These are phyloP conservation scores for Pseudocercospora macadamiae DNA, from an alignment of 2,329 filamentous ascomycete species.

Conservation along the genomic window DNA sequence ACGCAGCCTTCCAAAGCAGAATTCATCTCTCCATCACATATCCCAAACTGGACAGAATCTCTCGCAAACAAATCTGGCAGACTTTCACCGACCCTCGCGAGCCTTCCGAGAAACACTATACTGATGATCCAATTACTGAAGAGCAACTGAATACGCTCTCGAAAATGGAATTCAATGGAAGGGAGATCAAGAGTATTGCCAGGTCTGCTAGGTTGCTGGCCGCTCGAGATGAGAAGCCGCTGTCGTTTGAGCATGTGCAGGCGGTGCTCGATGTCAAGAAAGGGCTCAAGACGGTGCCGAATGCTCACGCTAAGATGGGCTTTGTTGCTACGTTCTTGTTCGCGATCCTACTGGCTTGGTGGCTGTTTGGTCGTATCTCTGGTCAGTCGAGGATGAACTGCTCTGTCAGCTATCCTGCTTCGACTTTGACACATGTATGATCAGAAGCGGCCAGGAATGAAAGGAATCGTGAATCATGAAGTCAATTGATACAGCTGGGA, in stretches of 20 bases:
- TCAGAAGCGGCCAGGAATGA: no score
- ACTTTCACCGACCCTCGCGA: conserved; percentile 11
- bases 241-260: neutral
- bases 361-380: neutral
- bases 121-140: conserved; percentile 10
- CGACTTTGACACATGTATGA: neutral
- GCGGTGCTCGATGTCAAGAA: conserved; percentile 1
- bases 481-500: no score
- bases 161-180: conserved; percentile 19
- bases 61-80: conserved; percentile 34
- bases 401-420: neutral
- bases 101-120: conserved; percentile 1
- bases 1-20: conserved; percentile 40
- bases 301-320: neutral
- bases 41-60: conserved; percentile 27
- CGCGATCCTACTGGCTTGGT: neutral
- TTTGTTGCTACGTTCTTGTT: neutral
- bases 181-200: conserved; percentile 22
- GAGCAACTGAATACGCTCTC: conserved; percentile 17
- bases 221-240: neutral
- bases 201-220: conserved; percentile 20
- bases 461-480: no score
- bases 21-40: conserved; percentile 40
- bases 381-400: neutral
- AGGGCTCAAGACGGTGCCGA: neutral